Conservation (phyloP, 495 filamentous ascomycete genomes). For the Aspergillus panamensis region DNA sequence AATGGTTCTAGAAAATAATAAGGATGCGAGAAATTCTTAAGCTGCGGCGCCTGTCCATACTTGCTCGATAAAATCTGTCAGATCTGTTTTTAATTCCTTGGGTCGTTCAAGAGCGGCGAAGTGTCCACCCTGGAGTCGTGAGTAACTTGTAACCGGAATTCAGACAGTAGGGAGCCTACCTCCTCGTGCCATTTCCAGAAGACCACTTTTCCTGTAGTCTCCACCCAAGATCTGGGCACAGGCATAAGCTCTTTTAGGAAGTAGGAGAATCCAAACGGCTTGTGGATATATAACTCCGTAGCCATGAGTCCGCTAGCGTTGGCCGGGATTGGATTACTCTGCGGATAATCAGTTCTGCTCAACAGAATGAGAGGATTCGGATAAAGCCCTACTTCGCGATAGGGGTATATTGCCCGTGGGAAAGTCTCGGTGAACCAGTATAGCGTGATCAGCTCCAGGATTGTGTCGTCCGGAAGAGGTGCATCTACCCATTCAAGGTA, state of each 20-base stretch:
- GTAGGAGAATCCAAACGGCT: slow-evolving; percentile 56
- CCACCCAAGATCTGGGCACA: slow-evolving; percentile 49
- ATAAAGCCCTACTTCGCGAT: slow-evolving; percentile 38
- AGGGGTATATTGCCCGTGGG: slow-evolving; percentile 55
- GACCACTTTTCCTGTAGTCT: slow-evolving; percentile 46
- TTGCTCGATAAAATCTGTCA: slow-evolving; percentile 54
- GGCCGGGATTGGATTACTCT: slow-evolving; percentile 24
- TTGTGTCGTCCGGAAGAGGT: slow-evolving; percentile 47
- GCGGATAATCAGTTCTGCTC: slow-evolving; percentile 4
- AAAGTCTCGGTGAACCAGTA: slow-evolving; percentile 67
- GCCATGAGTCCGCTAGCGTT: slow-evolving; percentile 20
- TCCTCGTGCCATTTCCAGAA: slow-evolving; percentile 31
- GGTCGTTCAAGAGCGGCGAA: slow-evolving; percentile 24
- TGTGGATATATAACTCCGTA: slow-evolving; percentile 41
- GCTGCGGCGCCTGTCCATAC: slow-evolving; percentile 24
- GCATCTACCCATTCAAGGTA: slow-evolving; percentile 60
- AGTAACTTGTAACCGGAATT: not conserved
- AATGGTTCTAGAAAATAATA: too few relatives aligned
- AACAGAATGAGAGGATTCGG: not conserved
- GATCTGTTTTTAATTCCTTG: slow-evolving; percentile 47
- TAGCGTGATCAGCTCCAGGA: slow-evolving; percentile 54
- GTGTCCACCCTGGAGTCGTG: slow-evolving; percentile 38
- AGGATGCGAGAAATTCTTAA: not conserved
- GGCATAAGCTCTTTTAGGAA: slow-evolving; percentile 55
- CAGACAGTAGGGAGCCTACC: slow-evolving; percentile 15